Percentiles rank a stretch among this genome's conserved stretches.
These are phyloP conservation scores for Chaetomiaceae sp. DNA, from an alignment of 2,329 filamentous ascomycete genomes.

Conservation along the genomic window DNA sequence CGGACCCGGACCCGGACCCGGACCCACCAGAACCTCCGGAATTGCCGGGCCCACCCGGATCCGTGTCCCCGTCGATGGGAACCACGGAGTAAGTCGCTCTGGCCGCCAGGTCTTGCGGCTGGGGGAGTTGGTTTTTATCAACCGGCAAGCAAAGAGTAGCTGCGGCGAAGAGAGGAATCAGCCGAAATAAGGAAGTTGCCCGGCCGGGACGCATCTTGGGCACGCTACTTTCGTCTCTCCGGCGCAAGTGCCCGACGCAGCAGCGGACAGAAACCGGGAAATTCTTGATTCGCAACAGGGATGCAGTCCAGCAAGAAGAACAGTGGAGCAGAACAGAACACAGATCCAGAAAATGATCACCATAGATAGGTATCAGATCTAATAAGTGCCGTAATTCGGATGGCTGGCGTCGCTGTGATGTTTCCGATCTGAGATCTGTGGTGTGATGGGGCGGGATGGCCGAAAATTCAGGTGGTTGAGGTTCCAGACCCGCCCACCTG, in stretches of 20 bases:
- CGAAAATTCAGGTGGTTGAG: constrained; percentile 21
- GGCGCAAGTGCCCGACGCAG: background rate
- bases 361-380: background rate
- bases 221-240: background rate
- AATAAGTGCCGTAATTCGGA: background rate
- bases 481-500: background rate
- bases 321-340: background rate
- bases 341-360: constrained; percentile 7
- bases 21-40: constrained; percentile 14
- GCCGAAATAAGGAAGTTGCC: constrained; percentile 27
- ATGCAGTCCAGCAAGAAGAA: constrained; percentile 6
- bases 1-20: constrained; percentile 20
- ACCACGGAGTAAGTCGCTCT: constrained; percentile 38
- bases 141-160: constrained; percentile 30
- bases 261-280: background rate
- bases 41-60: constrained; percentile 12
- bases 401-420: background rate
- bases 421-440: background rate
- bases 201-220: constrained; percentile 32
- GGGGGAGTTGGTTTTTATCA: constrained; percentile 17
- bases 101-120: constrained; percentile 25
- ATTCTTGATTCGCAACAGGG: constrained; percentile 1
- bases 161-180: constrained; percentile 23
- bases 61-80: constrained; percentile 34
- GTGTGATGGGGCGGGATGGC: background rate